phyloP scores from a whole-genome alignment of 2,329 filamentous ascomycete genomes.

The Aspergillus amoenus region DNA sequence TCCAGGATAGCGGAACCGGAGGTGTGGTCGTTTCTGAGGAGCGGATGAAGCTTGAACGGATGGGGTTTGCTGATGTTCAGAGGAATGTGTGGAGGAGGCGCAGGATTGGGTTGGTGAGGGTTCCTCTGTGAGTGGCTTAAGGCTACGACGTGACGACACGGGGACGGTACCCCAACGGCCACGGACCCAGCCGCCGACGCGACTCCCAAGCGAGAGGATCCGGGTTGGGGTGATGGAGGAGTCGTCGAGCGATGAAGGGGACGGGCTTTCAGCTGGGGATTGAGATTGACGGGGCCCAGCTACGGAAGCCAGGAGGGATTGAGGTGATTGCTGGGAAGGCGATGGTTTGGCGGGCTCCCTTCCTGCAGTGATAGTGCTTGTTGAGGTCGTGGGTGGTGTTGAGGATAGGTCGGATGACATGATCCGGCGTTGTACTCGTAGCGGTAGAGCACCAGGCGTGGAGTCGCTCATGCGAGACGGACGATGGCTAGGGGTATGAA shows the following conservation, averaged over 20 bases:
- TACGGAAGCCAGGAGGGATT: conserved; percentile 38
- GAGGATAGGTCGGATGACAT: conserved; percentile 43
- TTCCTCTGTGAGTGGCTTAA: conserved; percentile 9
- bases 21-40: conserved; percentile 8
- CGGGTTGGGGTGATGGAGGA: conserved; percentile 21
- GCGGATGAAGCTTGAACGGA: conserved; percentile 47
- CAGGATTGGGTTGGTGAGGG: conserved; percentile 14
- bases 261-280: conserved; percentile 17
- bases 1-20: conserved; percentile 58
- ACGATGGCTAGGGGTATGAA: conserved; percentile 74
- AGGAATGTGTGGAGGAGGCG: conserved; percentile 36
- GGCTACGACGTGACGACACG: conserved; percentile 12
- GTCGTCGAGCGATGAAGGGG: conserved; percentile 23
- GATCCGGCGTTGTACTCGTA: conserved; percentile 48
- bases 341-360: conserved; percentile 25
- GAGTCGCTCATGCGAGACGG: conserved; percentile 70
- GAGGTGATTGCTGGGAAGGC: conserved; percentile 27
- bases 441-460: conserved; percentile 44
- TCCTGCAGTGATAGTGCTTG: conserved; percentile 36
- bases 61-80: conserved; percentile 66
- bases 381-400: conserved; percentile 39
- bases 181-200: conserved; percentile 65
- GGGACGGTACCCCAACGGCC: conserved; percentile 62
- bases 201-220: conserved; percentile 48
- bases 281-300: conserved; percentile 24